Conservation (phyloP, 1,139 yeast species). For the Pichia sp. region DNA sequence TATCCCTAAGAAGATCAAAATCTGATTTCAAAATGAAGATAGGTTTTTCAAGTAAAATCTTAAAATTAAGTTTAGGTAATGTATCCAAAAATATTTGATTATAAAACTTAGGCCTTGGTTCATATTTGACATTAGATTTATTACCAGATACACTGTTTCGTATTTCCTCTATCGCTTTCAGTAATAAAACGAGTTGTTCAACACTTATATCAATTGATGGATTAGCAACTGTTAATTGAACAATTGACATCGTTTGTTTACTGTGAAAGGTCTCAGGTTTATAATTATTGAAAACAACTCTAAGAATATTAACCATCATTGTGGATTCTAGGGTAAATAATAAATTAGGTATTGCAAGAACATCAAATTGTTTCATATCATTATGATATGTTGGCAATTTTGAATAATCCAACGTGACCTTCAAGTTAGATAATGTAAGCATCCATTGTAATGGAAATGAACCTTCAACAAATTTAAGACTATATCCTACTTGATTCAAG, state of each 20-base stretch:
- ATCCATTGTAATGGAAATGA: conserved; percentile 53
- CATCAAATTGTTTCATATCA: conserved; percentile 29
- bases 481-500: conserved; percentile 50
- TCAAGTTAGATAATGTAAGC: conserved; percentile 35
- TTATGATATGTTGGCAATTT: conserved; percentile 18
- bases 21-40: conserved; percentile 19
- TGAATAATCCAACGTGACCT: conserved; percentile 35
- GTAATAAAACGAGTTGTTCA: conserved; percentile 22
- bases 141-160: background rate
- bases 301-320: conserved; percentile 29
- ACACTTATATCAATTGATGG: conserved; percentile 23
- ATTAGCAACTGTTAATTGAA: conserved; percentile 20
- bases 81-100: conserved; percentile 6
- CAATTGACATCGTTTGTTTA: conserved; percentile 16
- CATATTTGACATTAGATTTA: background rate
- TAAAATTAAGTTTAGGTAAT: conserved; percentile 17
- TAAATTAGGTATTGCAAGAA: conserved; percentile 47
- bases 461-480: conserved; percentile 42
- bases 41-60: conserved; percentile 25
- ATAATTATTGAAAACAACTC: conserved; percentile 13
- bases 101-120: background rate
- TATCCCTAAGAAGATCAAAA: conserved; percentile 20
- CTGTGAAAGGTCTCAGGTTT: conserved; percentile 1
- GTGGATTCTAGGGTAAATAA: conserved; percentile 52
- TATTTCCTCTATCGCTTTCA: conserved; percentile 10